Percentiles rank a stretch among this genome's conserved stretches.
Evolutionary conservation across 2,329 filamentous ascomycete genomes (phyloP).

Genomic region (Boeremia exigua): DNA sequence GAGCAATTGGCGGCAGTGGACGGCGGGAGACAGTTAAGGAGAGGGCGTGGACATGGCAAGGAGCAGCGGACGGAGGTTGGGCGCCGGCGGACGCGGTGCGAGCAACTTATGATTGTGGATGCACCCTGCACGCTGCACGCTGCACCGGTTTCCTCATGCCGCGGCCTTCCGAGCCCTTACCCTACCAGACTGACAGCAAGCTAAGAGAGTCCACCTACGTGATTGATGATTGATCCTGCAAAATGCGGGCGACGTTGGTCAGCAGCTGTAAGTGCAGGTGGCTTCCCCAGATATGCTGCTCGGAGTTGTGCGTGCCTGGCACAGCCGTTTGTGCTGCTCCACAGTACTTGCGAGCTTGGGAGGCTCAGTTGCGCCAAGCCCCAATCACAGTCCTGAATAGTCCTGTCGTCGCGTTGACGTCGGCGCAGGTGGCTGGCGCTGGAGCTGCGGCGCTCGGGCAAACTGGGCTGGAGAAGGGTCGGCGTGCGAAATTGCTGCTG

Average conservation of each 20-base stretch:
- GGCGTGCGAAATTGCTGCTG: not conserved
- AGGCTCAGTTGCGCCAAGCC: constrained; percentile 10
- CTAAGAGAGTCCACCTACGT: constrained; percentile 19
- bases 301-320: constrained; percentile 10
- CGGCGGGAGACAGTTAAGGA: not conserved
- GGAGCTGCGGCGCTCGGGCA: not conserved
- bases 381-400: constrained; percentile 8
- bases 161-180: constrained; percentile 14
- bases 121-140: constrained; percentile 2
- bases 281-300: constrained; percentile 4
- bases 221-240: constrained; percentile 3
- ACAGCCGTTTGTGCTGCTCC: constrained; percentile 12
- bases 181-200: constrained; percentile 1
- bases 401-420: constrained; percentile 12
- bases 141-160: constrained; percentile 7
- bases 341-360: constrained; percentile 3
- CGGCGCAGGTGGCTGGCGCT: constrained; percentile 8
- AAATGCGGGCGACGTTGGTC: not conserved
- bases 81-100: constrained; percentile 2
- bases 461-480: not conserved
- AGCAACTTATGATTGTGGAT: constrained; percentile 8
- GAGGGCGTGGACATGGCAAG: not conserved
- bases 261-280: not conserved
- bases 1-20: constrained; percentile 14
- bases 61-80: constrained; percentile 7